Percentiles rank a stretch among this genome's conserved stretches.
Evolutionary conservation across 192 early-diverging fungal genomes (phyloP).

Genomic region (Umbelopsis isabellina): DNA sequence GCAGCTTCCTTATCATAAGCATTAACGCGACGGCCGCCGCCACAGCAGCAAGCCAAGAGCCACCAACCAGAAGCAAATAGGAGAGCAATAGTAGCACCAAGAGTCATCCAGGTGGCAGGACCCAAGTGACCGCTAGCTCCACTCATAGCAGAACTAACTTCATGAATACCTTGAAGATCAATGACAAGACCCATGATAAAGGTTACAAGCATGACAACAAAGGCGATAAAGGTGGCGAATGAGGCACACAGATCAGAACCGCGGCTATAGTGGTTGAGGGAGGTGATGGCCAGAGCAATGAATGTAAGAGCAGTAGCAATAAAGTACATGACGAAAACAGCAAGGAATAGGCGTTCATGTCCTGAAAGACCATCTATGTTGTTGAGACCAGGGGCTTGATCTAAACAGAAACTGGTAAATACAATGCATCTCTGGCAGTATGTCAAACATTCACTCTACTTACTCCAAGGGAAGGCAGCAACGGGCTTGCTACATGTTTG

Average conservation of each 20-base stretch:
- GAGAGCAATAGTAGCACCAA: conserved; percentile 30
- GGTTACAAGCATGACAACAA: conserved; percentile 32
- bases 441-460: background rate
- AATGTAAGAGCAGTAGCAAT: conserved; percentile 34
- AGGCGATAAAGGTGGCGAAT: conserved; percentile 31
- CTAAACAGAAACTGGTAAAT: background rate
- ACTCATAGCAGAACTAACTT: conserved; percentile 12
- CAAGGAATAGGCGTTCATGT: conserved; percentile 26
- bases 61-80: conserved; percentile 31
- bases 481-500: conserved; percentile 20
- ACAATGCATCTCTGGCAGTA: background rate
- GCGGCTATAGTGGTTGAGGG: conserved; percentile 30
- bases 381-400: background rate
- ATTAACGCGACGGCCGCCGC: conserved; percentile 9
- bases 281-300: conserved; percentile 28
- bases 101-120: conserved; percentile 34
- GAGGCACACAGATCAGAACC: conserved; percentile 33
- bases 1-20: conserved; percentile 18
- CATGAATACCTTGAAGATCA: conserved; percentile 33
- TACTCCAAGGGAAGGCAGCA: conserved; percentile 35
- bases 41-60: conserved; percentile 37
- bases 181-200: conserved; percentile 36
- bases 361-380: conserved; percentile 3
- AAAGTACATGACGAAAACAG: conserved; percentile 35
- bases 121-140: conserved; percentile 22